These are phyloP conservation scores for Urostyla sp. DNA, from an alignment of 73 alveolate genomes.

Conservation along the genomic window DNA sequence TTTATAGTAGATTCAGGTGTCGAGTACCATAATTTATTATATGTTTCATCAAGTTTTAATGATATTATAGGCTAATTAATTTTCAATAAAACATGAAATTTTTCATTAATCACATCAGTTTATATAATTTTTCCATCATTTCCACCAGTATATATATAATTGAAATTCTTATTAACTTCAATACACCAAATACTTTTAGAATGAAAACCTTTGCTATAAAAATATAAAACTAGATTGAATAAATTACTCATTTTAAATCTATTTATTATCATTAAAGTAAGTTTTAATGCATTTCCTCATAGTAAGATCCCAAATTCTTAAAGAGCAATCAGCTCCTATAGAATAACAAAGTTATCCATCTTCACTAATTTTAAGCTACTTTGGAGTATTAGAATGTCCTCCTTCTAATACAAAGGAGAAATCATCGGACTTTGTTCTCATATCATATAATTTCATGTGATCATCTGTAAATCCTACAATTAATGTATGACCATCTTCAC, in stretches of 20 bases:
- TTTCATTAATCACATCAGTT: not conserved
- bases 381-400: constrained; percentile 25
- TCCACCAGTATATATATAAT: constrained; percentile 30
- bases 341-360: constrained; percentile 36
- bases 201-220: not conserved
- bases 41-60: constrained; percentile 10
- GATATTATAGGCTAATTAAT: constrained; percentile 3
- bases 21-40: constrained; percentile 12
- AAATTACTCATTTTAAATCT: not conserved
- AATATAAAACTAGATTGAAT: not conserved
- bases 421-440: constrained; percentile 4
- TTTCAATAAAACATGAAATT: not conserved
- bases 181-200: constrained; percentile 4
- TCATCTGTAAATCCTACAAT: constrained; percentile 49
- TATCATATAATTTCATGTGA: constrained; percentile 2
- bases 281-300: constrained; percentile 32
- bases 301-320: constrained; percentile 40
- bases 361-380: not conserved
- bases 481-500: constrained; percentile 30
- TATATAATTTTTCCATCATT: constrained; percentile 25
- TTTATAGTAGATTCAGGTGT: constrained; percentile 29
- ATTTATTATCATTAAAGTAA: constrained; percentile 7
- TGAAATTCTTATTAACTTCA: not conserved
- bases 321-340: constrained; percentile 32
- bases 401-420: not conserved